These are phyloP conservation scores for Termitomyces sp. DNA, from an alignment of 768 basidiomycete genomes.

Conservation along the genomic window DNA sequence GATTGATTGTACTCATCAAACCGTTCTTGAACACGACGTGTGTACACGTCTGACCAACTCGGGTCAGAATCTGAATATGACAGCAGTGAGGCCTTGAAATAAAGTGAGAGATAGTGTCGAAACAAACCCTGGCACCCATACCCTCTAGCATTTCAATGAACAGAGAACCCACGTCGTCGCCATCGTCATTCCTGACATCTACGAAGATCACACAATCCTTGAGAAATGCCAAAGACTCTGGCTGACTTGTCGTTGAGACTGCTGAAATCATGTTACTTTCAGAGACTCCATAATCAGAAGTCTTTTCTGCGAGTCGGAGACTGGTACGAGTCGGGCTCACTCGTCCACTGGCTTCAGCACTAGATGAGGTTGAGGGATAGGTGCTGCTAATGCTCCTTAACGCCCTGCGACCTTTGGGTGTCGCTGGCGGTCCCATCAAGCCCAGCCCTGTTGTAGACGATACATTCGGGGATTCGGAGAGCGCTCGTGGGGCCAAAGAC, in stretches of 20 bases:
- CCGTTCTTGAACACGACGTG: constrained; percentile 88
- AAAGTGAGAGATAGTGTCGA: not conserved
- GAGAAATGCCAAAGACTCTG: constrained; percentile 45
- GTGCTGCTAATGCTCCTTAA: constrained; percentile 36
- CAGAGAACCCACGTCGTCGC: constrained; percentile 72
- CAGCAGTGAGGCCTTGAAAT: not conserved
- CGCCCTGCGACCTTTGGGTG: constrained; percentile 27
- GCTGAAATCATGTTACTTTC: constrained; percentile 16
- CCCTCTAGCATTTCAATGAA: constrained; percentile 80
- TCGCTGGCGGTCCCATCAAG: constrained; percentile 43
- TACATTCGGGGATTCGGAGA: constrained; percentile 56
- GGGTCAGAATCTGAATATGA: constrained; percentile 44
- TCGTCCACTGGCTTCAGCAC: not conserved
- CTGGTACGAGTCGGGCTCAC: constrained; percentile 8
- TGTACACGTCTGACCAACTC: constrained; percentile 69
- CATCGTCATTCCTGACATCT: constrained; percentile 81
- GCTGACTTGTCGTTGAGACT: constrained; percentile 18
- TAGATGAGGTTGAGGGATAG: constrained; percentile 17
- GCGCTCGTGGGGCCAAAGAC: constrained; percentile 52
- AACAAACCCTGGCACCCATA: constrained; percentile 70
- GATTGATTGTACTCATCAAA: constrained; percentile 61
- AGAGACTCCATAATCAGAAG: constrained; percentile 9
- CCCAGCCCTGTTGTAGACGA: constrained; percentile 32
- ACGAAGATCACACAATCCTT: constrained; percentile 78
- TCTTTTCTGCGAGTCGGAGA: constrained; percentile 8